These are phyloP conservation scores for Malassezia cuniculi DNA, from an alignment of 1,284 basidiomycete genomes.

Conservation along the genomic window DNA sequence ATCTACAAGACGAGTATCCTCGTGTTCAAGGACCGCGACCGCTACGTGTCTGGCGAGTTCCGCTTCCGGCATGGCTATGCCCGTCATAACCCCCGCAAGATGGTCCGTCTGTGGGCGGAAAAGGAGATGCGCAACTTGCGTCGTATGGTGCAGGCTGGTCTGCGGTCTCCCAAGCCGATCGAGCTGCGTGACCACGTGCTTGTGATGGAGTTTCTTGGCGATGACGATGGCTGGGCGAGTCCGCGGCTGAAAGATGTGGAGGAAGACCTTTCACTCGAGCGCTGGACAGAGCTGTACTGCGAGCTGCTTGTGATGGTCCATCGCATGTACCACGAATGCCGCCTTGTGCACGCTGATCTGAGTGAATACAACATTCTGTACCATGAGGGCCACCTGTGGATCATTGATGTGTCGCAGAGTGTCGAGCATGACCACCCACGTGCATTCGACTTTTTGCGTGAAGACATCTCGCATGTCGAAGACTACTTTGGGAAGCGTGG, in stretches of 20 bases:
- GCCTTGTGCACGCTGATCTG: conserved; percentile 90
- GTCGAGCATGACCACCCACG: conserved; percentile 96
- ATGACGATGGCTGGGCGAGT: conserved; percentile 33
- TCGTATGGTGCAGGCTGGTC: conserved; percentile 64
- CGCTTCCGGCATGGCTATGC: conserved; percentile 87
- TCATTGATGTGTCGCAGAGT: conserved; percentile 97
- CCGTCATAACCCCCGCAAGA: conserved; percentile 86
- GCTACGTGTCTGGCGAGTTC: conserved; percentile 78
- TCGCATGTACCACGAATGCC: conserved; percentile 76
- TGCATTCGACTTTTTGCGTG: conserved; percentile 72
- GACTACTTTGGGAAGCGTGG: conserved; percentile 68
- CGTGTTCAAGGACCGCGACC: conserved; percentile 88
- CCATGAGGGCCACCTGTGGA: conserved; percentile 60
- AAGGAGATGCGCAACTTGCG: conserved; percentile 96
- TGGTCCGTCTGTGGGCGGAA: conserved; percentile 97
- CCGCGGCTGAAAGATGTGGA: conserved; percentile 39
- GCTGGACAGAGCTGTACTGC: conserved; percentile 53
- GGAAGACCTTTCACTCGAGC: conserved; percentile 18
- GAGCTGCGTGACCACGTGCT: conserved; percentile 94
- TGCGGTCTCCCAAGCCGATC: conserved; percentile 72
- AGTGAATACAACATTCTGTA: conserved; percentile 95
- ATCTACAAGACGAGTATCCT: conserved; percentile 98
- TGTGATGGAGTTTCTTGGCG: conserved; percentile 84
- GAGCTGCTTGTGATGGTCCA: conserved; percentile 71
- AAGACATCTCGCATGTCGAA: conserved; percentile 81